Conservation (phyloP, 1,284 basidiomycete genomes). For the Ceratobasidium sp. region DNA sequence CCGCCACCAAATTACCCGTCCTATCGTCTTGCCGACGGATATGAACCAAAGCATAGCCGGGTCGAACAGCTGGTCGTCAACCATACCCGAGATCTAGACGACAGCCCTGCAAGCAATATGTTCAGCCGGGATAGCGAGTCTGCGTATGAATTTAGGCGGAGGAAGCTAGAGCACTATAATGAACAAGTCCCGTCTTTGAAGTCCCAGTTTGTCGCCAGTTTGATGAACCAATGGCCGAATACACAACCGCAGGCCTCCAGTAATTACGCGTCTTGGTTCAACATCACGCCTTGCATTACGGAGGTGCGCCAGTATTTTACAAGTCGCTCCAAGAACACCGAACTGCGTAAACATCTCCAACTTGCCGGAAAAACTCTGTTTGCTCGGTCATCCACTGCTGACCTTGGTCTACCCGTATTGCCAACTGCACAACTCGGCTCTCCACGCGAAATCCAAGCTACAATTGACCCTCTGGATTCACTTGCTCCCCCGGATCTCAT, state of each 20-base stretch:
- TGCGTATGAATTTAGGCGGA: not conserved
- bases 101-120: not conserved
- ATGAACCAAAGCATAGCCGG: not conserved
- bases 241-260: not conserved
- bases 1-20: not conserved
- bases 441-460: not conserved
- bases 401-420: not conserved
- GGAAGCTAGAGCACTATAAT: not conserved
- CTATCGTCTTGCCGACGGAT: slow-evolving; percentile 11
- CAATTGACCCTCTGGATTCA: not conserved
- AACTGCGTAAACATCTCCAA: slow-evolving; percentile 2
- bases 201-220: not conserved
- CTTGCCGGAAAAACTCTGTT: not conserved
- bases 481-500: not conserved
- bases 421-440: not conserved
- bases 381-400: not conserved
- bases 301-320: not conserved
- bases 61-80: not conserved
- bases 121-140: not conserved
- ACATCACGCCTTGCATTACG: not conserved
- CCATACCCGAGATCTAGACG: too few relatives aligned
- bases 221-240: slow-evolving; percentile 15
- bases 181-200: not conserved
- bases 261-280: not conserved
- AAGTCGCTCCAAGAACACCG: slow-evolving; percentile 11